Percentiles rank a stretch among this genome's conserved stretches.
Conservation (phyloP, 2,329 filamentous ascomycete species). For the Drechmeria coniospora region DNA sequence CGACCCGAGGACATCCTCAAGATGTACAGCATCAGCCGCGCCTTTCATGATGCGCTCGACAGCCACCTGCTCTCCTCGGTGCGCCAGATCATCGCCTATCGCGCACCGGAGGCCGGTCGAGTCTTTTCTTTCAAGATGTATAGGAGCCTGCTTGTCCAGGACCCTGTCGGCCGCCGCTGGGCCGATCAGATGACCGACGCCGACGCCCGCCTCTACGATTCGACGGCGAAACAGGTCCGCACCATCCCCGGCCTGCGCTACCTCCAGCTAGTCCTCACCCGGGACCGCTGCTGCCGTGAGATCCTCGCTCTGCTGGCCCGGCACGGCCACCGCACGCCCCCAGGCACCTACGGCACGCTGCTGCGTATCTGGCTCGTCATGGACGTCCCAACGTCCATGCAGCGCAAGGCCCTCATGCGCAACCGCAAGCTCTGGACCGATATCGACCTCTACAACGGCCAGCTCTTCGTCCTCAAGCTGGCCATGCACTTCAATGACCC, state of each 20-base stretch:
- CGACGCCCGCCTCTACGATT: constrained; percentile 1
- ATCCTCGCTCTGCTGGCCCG: constrained; percentile 47
- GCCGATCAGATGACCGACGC: constrained; percentile 7
- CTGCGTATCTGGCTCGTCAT: constrained; percentile 61
- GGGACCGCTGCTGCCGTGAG: constrained; percentile 40
- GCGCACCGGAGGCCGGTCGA: constrained; percentile 36
- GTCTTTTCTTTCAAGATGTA: constrained; percentile 51
- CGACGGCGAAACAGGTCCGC: constrained; percentile 19
- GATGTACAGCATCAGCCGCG: constrained; percentile 48
- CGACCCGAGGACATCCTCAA: constrained; percentile 39
- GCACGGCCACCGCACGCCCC: constrained; percentile 40
- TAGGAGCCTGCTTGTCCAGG: constrained; percentile 36
- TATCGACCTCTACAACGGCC: constrained; percentile 42
- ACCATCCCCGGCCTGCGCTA: constrained; percentile 49
- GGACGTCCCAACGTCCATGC: constrained; percentile 43
- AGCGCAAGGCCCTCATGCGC: constrained; percentile 38
- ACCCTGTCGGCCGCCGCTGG: constrained; percentile 37
- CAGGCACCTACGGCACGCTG: constrained; percentile 28
- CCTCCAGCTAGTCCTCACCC: constrained; percentile 48
- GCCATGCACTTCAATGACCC: constrained; percentile 55
- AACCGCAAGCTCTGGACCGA: constrained; percentile 40
- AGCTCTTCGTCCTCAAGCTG: constrained; percentile 57
- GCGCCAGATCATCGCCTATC: constrained; percentile 33
- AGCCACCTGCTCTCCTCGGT: constrained; percentile 43
- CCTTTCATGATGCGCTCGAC: constrained; percentile 46